Percentiles rank a stretch among this genome's conserved stretches.
phyloP scores from a whole-genome alignment of 495 filamentous ascomycete genomes.

The Staphylotrichum tortipilum region DNA sequence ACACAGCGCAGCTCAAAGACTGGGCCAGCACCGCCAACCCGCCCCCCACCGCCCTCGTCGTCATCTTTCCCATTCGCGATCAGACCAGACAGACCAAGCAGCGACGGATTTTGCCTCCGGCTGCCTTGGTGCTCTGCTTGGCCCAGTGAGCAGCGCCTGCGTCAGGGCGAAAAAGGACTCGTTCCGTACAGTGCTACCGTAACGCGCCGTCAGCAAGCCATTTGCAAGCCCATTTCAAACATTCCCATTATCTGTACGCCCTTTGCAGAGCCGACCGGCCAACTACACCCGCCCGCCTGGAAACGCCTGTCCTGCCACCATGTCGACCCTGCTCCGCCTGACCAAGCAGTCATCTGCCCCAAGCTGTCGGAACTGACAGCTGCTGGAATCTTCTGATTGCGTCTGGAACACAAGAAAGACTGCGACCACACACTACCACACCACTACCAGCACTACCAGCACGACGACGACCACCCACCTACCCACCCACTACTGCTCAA shows the following conservation, averaged over 20 bases:
- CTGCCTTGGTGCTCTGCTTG: conserved; percentile 2
- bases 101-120: conserved; percentile 6
- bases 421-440: too few species aligned
- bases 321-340: conserved; percentile 12
- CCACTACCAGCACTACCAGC: too few species aligned
- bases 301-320: conserved; percentile 1
- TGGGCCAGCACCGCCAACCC: too few species aligned
- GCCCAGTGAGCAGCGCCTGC: too few species aligned
- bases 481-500: too few species aligned
- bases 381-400: background rate
- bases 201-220: background rate
- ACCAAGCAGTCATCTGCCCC: conserved; percentile 14
- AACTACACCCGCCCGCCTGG: too few species aligned
- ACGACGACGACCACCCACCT: too few species aligned
- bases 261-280: background rate
- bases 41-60: conserved; percentile 12
- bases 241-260: too few species aligned
- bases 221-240: too few species aligned
- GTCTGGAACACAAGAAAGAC: too few species aligned
- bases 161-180: too few species aligned
- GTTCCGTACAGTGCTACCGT: background rate
- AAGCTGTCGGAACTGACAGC: conserved; percentile 12
- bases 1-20: conserved; percentile 1
- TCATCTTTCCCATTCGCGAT: conserved; percentile 12
- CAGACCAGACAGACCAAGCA: too few species aligned